Evolutionary conservation across 1,139 yeast genomes (phyloP).

Genomic region (Torulaspora pretoriensis): DNA sequence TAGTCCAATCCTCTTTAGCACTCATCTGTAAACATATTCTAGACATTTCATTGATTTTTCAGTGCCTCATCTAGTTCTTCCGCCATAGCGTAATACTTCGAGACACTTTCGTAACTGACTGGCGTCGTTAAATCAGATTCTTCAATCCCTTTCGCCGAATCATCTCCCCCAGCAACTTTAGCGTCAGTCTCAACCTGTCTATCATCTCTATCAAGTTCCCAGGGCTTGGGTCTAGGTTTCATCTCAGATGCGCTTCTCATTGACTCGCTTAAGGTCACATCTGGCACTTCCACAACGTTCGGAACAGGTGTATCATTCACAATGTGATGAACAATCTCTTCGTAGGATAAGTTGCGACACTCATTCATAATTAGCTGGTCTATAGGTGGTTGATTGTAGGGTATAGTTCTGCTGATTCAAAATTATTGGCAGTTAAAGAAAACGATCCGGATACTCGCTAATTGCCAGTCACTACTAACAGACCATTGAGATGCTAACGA

Average conservation of each 20-base stretch:
- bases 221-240: slow-evolving; percentile 29
- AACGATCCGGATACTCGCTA: slow-evolving; percentile 1
- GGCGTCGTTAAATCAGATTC: slow-evolving; percentile 8
- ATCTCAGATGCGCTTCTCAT: slow-evolving; percentile 19
- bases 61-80: slow-evolving; percentile 18
- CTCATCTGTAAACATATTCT: not conserved
- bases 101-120: slow-evolving; percentile 13
- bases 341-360: slow-evolving; percentile 23
- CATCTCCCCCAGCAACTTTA: not conserved
- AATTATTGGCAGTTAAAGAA: not conserved
- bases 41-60: slow-evolving; percentile 2
- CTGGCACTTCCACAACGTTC: slow-evolving; percentile 28
- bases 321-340: slow-evolving; percentile 31
- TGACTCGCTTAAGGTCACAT: slow-evolving; percentile 22
- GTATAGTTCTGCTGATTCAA: not conserved
- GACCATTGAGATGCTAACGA: slow-evolving; percentile 3
- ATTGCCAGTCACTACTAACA: not conserved
- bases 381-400: not conserved
- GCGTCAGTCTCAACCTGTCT: not conserved
- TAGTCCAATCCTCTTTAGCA: not conserved
- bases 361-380: not conserved
- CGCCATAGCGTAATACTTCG: slow-evolving; percentile 20
- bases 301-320: slow-evolving; percentile 29
- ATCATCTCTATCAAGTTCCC: slow-evolving; percentile 20
- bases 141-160: not conserved